Evolutionary conservation across 2,329 filamentous ascomycete genomes (phyloP), one percentile per base, ranked within the genome.

Genomic region (Pezicula rhizophila): DNA sequence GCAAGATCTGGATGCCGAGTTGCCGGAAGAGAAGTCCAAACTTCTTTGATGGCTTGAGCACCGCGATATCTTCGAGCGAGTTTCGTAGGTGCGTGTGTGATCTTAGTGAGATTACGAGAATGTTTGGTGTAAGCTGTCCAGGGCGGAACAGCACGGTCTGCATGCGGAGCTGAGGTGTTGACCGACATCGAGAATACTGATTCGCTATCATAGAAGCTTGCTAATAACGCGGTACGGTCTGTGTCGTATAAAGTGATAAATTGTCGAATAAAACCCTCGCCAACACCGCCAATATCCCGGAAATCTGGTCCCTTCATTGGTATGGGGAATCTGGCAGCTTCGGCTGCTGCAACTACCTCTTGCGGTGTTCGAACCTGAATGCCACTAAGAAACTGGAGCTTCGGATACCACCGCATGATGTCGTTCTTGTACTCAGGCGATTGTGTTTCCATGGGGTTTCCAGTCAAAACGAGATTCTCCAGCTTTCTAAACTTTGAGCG

Each of bases 331-430:
- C 62, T 81, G 68, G 62, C 49, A 44, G 49, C 50, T 48, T 74
- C 68, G 53, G 74, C 58, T 23, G 73, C 71, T 42, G 74, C 75
- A 8, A 79, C 79, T 45, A 87, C 72, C 59, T 90, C 80, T 60
- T 88, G 82, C 1, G 83, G 76, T 1, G 85, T 87, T 51, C 89
- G 81, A 15, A 96, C 80, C 61, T 85, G 79, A 5, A 80, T 72
- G 47, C 82, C 81, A 65, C 95, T 95, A 56, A 97, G 72, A 51
- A 84, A 79, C 59, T 84, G 82, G 14, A 97, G 77, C 51, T 81
- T 85, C 1, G 89, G 91, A 62, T 89, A 97, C 85, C 89, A 95
- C 37, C 81, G 80, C 26, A 88, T 72, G 49, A 96, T 71, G 43
- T 89, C 85, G 64, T 85, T 87, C 51, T 78, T 76, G 64, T 86